Conservation (phyloP, 2,329 filamentous ascomycete species). For the Falciphora oryzae region DNA sequence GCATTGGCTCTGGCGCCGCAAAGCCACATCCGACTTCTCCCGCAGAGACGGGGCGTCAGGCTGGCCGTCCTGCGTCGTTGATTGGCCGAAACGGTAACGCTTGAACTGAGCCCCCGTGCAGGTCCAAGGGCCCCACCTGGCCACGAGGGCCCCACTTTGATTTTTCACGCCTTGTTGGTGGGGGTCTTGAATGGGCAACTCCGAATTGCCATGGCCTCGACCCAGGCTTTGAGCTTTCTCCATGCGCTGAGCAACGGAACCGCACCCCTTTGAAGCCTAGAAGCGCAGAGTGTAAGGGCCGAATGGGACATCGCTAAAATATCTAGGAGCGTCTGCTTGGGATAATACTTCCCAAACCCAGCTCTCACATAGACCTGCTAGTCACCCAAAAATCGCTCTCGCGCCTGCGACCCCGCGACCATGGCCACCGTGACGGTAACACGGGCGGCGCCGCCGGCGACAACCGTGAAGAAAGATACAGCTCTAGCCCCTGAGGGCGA, state of each 20-base stretch:
- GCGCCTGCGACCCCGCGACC: not conserved
- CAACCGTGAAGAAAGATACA: slow-evolving; percentile 58
- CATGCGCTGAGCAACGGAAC: not conserved
- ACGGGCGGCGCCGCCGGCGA: slow-evolving; percentile 33
- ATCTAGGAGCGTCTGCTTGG: too few species aligned
- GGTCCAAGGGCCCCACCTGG: not conserved
- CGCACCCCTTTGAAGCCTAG: too few species aligned
- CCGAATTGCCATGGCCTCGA: slow-evolving; percentile 1
- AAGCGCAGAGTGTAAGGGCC: too few species aligned
- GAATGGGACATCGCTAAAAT: not conserved
- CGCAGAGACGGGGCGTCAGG: not conserved
- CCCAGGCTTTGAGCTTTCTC: not conserved
- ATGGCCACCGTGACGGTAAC: slow-evolving; percentile 20
- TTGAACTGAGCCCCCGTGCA: not conserved
- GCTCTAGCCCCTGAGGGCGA: slow-evolving; percentile 90
- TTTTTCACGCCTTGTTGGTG: slow-evolving; percentile 2
- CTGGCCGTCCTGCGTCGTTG: not conserved
- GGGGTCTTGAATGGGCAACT: slow-evolving; percentile 10
- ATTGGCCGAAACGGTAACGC: not conserved
- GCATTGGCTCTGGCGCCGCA: not conserved
- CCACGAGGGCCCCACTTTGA: not conserved
- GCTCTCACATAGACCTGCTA: not conserved
- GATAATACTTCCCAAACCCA: not conserved
- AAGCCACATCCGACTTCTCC: not conserved
- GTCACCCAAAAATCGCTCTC: not conserved